Conservation (phyloP, 306 rosid genomes). For the Cucurbita ficifolia region DNA sequence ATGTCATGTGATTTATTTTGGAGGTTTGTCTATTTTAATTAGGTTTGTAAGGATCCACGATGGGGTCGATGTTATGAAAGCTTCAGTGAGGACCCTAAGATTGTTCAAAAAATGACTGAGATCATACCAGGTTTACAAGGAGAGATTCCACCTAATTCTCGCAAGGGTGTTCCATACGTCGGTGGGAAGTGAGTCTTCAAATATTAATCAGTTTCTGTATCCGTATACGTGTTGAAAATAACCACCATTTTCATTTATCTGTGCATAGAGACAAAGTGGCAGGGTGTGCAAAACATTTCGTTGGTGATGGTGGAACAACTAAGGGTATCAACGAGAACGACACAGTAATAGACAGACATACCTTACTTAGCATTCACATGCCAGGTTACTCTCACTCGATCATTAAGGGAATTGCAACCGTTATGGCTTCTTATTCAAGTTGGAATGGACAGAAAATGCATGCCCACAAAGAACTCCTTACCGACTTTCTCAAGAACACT, state of each 20-base stretch:
- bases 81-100: background rate
- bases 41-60: constrained; percentile 8
- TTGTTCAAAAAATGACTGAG: constrained; percentile 3
- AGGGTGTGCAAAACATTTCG: constrained; percentile 26
- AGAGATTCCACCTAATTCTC: background rate
- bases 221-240: background rate
- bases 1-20: background rate
- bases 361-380: constrained; percentile 26
- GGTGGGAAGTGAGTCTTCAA: background rate
- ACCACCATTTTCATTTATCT: background rate
- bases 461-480: constrained; percentile 13
- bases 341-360: constrained; percentile 10
- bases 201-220: too few relatives aligned
- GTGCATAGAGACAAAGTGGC: constrained; percentile 15
- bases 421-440: constrained; percentile 29
- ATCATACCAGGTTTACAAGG: constrained; percentile 1
- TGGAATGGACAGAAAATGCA: constrained; percentile 31
- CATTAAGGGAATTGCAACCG: constrained; percentile 17
- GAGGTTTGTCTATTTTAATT: background rate
- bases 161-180: background rate
- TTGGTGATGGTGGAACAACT: constrained; percentile 29
- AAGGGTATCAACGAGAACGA: constrained; percentile 22
- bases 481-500: constrained; percentile 22
- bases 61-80: constrained; percentile 7
- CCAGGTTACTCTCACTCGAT: constrained; percentile 18